phyloP scores from a whole-genome alignment of 2,329 filamentous ascomycete genomes.

The Rhynchosporium secalis region DNA sequence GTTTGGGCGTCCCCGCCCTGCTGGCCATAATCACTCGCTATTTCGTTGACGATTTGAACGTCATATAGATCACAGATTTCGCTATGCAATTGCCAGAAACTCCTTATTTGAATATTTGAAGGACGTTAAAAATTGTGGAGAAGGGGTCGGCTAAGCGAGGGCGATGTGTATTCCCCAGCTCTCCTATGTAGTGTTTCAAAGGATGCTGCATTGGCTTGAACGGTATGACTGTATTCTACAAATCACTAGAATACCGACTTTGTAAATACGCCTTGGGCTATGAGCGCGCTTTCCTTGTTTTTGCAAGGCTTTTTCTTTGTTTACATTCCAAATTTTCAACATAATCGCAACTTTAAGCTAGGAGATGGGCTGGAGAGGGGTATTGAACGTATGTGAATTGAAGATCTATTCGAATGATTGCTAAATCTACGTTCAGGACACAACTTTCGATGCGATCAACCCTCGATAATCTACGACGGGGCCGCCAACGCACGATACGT shows the following conservation, averaged over 20 bases:
- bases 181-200: not conserved
- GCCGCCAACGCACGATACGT: not conserved
- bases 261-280: no score
- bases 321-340: not conserved
- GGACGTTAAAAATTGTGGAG: not conserved
- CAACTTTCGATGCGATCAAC: no score
- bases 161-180: not conserved
- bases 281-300: no score
- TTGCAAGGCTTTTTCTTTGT: not conserved
- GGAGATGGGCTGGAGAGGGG: not conserved
- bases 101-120: not conserved
- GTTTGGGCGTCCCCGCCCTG: not conserved
- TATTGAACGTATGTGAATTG: no score
- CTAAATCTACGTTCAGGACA: no score
- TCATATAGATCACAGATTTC: not conserved
- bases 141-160: not conserved
- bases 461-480: no score
- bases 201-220: not conserved
- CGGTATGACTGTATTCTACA: no score
- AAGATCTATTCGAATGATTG: no score
- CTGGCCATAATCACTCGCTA: slow-evolving; percentile 2
- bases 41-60: not conserved
- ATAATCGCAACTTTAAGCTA: not conserved
- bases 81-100: not conserved
- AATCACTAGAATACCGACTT: no score